Base-by-base conservation (phyloP, 331 rosid genomes). In the Prunus yedoensis region DNA sequence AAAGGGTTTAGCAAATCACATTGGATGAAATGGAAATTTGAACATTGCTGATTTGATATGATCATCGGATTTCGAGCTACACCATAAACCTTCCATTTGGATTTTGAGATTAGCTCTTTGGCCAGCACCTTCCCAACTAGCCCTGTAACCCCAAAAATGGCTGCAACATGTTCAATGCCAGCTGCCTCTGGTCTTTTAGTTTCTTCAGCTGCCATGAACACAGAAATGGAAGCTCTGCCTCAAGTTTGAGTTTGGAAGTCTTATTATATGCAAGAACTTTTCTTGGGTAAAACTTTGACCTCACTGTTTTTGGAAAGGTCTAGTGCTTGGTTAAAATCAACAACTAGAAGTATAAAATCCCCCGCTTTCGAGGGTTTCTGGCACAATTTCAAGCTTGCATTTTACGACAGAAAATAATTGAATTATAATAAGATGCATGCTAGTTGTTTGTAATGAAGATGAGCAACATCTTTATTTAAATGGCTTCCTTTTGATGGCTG, bases 11-110 rank as follows among this genome's bases (percentile, higher is more conserved):
- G 88, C 83, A 92, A 77, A 81, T 92, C 88, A 75, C 99, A 94
- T 70, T 90, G 81, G 54, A 94, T 88, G 91, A 94, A 92, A 68
- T 89, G 90, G 76, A 88, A 94, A 59, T 71, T 70, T 58, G 91
- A 77, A 66, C 32, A 3, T 46, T 73, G 79, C 46, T 30, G n/a
- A 75, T 79, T 62, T 20, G 91, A 81, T n/a, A 1, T 67, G 76
- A 38, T 52, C 74, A 17, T 69, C 45, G 84, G 91, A 46, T 80
- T 83, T 73, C 97, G 85, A 68, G 99, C 95, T 70, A 94, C 71
- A 8, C 97, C 99, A 77, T 92, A 92, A 66, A 94, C 91, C 82
- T 92, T 92, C 99, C 97, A 94, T 52, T 79, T 74, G 71, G 90
- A 62, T 60, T 82, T 76, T 30, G 82, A 64, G 21, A 83, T 61